These are phyloP conservation scores for Boletus subparvulus DNA, from an alignment of 768 basidiomycete genomes.

Conservation along the genomic window DNA sequence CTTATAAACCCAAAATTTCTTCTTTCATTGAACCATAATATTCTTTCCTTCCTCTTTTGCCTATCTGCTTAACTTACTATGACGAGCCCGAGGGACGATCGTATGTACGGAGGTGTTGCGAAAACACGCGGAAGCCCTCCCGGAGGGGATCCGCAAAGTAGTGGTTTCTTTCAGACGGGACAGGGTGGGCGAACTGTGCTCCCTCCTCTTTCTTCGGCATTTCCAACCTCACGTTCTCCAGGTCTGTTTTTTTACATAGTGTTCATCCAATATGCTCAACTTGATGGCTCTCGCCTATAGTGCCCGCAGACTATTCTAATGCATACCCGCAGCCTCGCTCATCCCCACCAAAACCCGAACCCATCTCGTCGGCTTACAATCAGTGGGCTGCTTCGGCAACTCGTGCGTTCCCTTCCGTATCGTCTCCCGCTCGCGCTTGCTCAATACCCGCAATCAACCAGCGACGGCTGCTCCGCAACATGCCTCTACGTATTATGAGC, in stretches of 20 bases:
- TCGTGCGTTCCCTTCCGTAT: conserved; percentile 33
- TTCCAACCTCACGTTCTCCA: conserved; percentile 90
- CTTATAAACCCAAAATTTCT: conserved; percentile 55
- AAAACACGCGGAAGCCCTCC: conserved; percentile 66
- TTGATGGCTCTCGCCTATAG: conserved; percentile 54
- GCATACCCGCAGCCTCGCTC: conserved; percentile 66
- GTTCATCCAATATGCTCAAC: conserved; percentile 58
- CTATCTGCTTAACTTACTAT: conserved; percentile 60
- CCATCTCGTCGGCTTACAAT: conserved; percentile 49
- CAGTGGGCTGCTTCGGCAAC: conserved; percentile 39
- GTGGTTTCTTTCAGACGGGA: conserved; percentile 71
- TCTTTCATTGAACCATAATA: conserved; percentile 45
- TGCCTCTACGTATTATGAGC: conserved; percentile 52
- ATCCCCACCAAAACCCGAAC: conserved; percentile 59
- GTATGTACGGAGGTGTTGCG: conserved; percentile 62
- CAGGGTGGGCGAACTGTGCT: conserved; percentile 90
- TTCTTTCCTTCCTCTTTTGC: conserved; percentile 51
- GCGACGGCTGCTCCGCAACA: conserved; percentile 47
- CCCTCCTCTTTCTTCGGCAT: conserved; percentile 80
- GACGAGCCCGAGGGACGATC: conserved; percentile 72
- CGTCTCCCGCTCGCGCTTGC: neutral
- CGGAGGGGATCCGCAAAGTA: conserved; percentile 58
- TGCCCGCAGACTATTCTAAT: conserved; percentile 56
- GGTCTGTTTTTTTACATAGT: conserved; percentile 70
- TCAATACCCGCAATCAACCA: conserved; percentile 8